These are phyloP conservation scores for Euphorbia peplus DNA, from an alignment of 345 rosid species.

Conservation along the genomic window DNA sequence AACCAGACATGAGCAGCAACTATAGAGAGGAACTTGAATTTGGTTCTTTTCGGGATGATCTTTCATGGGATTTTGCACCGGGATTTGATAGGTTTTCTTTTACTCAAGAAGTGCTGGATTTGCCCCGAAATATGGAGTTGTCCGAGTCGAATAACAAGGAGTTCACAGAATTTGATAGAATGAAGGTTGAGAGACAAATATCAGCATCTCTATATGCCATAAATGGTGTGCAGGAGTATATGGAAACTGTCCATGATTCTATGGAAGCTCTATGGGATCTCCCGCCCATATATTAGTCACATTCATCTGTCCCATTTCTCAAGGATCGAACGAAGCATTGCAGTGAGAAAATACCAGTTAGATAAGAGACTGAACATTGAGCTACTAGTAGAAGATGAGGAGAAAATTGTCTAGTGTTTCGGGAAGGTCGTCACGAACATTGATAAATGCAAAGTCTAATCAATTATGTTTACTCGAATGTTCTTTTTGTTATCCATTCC, in stretches of 20 bases:
- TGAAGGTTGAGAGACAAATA: conserved; percentile 67
- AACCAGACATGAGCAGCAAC: conserved; percentile 51
- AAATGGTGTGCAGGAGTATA: conserved; percentile 63
- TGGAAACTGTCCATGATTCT: conserved; percentile 49
- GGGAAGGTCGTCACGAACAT: conserved; percentile 7
- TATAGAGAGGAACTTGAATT: conserved; percentile 31
- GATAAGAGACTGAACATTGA: not conserved
- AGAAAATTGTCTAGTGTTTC: not conserved
- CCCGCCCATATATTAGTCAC: conserved; percentile 48
- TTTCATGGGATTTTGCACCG: conserved; percentile 26
- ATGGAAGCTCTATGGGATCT: conserved; percentile 67
- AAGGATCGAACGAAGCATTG: not conserved
- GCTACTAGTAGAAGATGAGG: conserved; percentile 8
- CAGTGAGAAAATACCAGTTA: not conserved
- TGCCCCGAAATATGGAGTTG: conserved; percentile 29
- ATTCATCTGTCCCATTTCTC: not conserved
- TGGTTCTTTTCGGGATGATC: conserved; percentile 26
- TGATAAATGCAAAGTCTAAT: conserved; percentile 10
- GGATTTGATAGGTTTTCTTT: conserved; percentile 46
- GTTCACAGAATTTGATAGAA: conserved; percentile 61
- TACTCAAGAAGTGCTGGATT: conserved; percentile 43
- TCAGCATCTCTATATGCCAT: conserved; percentile 70
- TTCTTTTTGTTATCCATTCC: conserved; percentile 5
- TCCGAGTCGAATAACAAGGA: conserved; percentile 22
- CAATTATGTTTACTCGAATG: conserved; percentile 18